Percentiles rank a stretch among this genome's conserved stretches.
Conservation (phyloP, 768 basidiomycete species). For the Neoboletus magnificus region DNA sequence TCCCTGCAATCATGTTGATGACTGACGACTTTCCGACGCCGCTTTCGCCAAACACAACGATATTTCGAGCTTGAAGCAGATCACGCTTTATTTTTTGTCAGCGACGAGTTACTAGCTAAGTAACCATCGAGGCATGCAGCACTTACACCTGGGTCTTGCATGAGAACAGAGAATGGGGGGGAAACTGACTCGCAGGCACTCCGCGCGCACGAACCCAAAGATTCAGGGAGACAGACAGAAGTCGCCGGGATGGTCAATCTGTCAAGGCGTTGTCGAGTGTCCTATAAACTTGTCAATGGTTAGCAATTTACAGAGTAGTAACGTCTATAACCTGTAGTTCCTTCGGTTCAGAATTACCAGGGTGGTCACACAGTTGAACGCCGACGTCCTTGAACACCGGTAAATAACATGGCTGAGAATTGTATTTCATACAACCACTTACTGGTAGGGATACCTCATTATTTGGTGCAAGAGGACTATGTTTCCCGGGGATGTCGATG, state of each 20-base stretch:
- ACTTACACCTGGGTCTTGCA: slow-evolving; percentile 12
- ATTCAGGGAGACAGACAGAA: neutral
- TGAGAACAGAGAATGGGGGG: slow-evolving; percentile 2
- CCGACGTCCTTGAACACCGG: slow-evolving; percentile 2
- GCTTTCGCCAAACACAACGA: slow-evolving; percentile 41
- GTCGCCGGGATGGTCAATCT: slow-evolving; percentile 12
- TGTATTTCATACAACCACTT: neutral
- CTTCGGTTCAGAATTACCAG: neutral
- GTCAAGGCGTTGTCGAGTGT: slow-evolving; percentile 3
- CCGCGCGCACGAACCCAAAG: slow-evolving; percentile 1
- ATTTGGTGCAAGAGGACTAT: neutral
- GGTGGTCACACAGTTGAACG: slow-evolving; percentile 2
- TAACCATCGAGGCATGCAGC: neutral
- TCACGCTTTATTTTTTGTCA: slow-evolving; percentile 8
- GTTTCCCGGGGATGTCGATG: neutral
- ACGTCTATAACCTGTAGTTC: slow-evolving; percentile 1
- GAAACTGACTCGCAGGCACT: slow-evolving; percentile 11
- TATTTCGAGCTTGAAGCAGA: slow-evolving; percentile 22
- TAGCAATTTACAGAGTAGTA: neutral
- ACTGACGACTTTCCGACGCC: slow-evolving; percentile 41
- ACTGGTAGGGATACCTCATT: neutral
- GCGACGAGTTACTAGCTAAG: neutral
- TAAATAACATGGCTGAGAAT: slow-evolving; percentile 1
- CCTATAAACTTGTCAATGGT: slow-evolving; percentile 8
- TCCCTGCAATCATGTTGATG: slow-evolving; percentile 37